Conservation (phyloP, 805 yeast genomes). For the Candida krabiensis region DNA sequence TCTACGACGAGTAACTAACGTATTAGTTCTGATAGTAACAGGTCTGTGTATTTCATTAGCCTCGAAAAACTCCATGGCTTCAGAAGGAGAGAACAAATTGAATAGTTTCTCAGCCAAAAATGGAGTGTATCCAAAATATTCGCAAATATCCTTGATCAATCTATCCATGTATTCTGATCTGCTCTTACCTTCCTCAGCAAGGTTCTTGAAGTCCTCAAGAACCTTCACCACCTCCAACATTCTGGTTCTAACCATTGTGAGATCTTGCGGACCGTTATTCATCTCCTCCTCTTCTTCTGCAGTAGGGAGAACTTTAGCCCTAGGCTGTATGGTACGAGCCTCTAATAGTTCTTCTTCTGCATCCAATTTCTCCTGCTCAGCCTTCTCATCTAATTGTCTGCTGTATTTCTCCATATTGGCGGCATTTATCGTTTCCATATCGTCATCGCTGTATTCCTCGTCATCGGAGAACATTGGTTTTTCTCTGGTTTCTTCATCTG, state of each 20-base stretch:
- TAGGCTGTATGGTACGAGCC: constrained; percentile 60
- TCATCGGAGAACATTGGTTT: constrained; percentile 84
- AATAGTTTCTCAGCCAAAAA: constrained; percentile 93
- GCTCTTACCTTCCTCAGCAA: constrained; percentile 83
- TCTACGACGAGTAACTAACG: constrained; percentile 90
- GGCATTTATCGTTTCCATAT: constrained; percentile 71
- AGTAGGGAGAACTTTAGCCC: constrained; percentile 75
- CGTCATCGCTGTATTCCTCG: constrained; percentile 62
- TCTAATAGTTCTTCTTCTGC: constrained; percentile 63
- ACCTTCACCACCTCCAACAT: constrained; percentile 95
- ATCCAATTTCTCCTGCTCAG: constrained; percentile 58
- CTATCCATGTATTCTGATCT: constrained; percentile 82
- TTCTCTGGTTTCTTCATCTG: constrained; percentile 60
- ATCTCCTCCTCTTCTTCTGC: constrained; percentile 61
- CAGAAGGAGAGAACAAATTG: constrained; percentile 88
- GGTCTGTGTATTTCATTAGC: constrained; percentile 98
- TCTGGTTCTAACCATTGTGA: constrained; percentile 83
- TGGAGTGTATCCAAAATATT: constrained; percentile 90
- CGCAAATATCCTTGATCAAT: constrained; percentile 81
- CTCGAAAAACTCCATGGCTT: constrained; percentile 97
- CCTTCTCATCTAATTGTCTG: constrained; percentile 58
- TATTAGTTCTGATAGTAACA: constrained; percentile 95
- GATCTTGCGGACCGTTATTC: constrained; percentile 62
- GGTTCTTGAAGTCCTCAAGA: constrained; percentile 79
- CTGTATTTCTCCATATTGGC: constrained; percentile 83